Conservation (phyloP, 1,139 yeast species). For the Blastobotrys apis region DNA sequence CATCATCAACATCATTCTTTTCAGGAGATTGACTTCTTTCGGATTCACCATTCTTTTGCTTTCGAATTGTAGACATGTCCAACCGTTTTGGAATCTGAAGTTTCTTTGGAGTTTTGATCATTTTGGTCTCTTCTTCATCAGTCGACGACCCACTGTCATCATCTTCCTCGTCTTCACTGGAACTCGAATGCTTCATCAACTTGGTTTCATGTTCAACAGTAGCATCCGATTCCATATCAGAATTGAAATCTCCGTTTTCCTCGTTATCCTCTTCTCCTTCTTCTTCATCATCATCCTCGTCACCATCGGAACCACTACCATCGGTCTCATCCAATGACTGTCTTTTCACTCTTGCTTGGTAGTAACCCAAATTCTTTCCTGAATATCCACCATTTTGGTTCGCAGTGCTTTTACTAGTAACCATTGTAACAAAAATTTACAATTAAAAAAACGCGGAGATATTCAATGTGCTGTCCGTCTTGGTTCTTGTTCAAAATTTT, state of each 20-base stretch:
- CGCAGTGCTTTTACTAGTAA: neutral
- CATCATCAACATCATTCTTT: constrained; percentile 6
- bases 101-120: constrained; percentile 16
- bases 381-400: no score
- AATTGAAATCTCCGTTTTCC: constrained; percentile 14
- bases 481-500: no score
- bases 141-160: constrained; percentile 16
- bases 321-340: constrained; percentile 3
- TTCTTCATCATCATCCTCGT: constrained; percentile 7
- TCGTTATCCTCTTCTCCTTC: constrained; percentile 13
- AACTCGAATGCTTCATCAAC: constrained; percentile 6
- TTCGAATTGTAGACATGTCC: constrained; percentile 22
- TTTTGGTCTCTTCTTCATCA: constrained; percentile 19
- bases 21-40: constrained; percentile 9
- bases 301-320: neutral
- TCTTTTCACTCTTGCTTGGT: constrained; percentile 4
- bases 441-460: no score
- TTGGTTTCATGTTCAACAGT: constrained; percentile 11
- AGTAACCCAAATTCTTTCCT: constrained; percentile 10
- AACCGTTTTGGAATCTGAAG: constrained; percentile 25
- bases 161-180: constrained; percentile 13
- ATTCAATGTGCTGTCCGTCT: no score
- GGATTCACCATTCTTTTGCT: constrained; percentile 17
- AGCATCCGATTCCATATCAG: no score
- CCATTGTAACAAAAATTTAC: no score